Percentiles rank a stretch among this genome's conserved stretches.
Conservation (phyloP, 805 yeast species). For the Cyberlindnera subsufficiens region DNA sequence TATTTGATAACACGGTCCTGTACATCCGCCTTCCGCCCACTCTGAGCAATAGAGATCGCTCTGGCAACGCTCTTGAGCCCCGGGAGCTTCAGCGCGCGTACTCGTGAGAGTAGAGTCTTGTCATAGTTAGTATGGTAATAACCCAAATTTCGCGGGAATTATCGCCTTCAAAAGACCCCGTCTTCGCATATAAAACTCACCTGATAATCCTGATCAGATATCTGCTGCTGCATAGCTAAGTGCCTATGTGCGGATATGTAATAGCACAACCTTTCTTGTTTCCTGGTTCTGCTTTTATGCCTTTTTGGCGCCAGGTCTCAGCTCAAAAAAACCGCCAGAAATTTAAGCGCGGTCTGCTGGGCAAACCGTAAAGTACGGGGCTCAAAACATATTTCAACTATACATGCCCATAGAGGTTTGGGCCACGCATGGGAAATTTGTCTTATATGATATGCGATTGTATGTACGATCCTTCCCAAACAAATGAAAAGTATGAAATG, state of each 20-base stretch:
- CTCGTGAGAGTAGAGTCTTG: conserved; percentile 4
- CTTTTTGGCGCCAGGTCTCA: too few relatives aligned
- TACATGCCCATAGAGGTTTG: too few relatives aligned
- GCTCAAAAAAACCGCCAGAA: too few relatives aligned
- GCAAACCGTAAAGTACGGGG: too few relatives aligned
- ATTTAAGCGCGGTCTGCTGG: too few relatives aligned
- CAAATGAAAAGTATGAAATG: too few relatives aligned
- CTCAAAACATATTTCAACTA: too few relatives aligned
- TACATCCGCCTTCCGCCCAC: conserved; percentile 60
- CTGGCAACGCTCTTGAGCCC: conserved; percentile 50
- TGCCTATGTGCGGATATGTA: neutral
- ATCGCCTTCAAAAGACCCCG: neutral
- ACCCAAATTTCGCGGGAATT: neutral
- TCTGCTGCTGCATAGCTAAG: conserved; percentile 1
- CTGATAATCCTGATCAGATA: conserved; percentile 1
- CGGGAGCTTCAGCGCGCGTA: conserved; percentile 34
- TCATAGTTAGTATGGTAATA: neutral
- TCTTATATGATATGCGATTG: neutral
- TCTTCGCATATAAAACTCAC: neutral
- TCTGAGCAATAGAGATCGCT: conserved; percentile 38
- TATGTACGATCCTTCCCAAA: too few relatives aligned
- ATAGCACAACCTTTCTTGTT: neutral
- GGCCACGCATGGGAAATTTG: neutral
- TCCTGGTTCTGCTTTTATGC: neutral
- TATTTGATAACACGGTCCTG: conserved; percentile 47